phyloP scores from a whole-genome alignment of 116 monocot species.

The Zostera marina region DNA sequence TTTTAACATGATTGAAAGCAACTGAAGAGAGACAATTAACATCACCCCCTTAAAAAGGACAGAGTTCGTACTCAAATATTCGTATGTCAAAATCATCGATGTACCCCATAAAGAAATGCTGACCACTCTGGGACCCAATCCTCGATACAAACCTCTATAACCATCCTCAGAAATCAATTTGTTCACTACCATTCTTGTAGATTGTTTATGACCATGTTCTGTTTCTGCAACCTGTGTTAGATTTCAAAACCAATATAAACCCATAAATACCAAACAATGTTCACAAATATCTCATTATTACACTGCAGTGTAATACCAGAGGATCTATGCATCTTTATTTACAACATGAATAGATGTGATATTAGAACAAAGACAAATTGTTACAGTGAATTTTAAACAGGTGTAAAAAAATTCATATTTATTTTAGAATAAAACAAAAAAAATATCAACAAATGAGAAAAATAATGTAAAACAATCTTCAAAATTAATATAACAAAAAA shows the following conservation, averaged over 20 bases:
- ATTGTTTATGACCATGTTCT: slow-evolving; percentile 37
- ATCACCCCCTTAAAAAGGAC: background rate
- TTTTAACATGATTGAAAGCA: no score
- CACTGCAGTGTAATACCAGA: no score
- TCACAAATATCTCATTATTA: background rate
- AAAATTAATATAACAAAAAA: background rate
- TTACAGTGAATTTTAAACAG: no score
- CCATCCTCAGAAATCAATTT: slow-evolving; percentile 76
- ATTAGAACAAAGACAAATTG: no score
- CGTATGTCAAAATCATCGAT: slow-evolving; percentile 74
- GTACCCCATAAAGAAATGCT: slow-evolving; percentile 88
- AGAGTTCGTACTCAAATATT: slow-evolving; percentile 55
- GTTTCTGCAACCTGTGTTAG: slow-evolving; percentile 54
- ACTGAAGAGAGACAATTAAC: no score
- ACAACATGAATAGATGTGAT: no score
- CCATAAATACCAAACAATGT: slow-evolving; percentile 1
- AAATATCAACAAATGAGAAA: background rate
- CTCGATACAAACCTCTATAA: slow-evolving; percentile 88
- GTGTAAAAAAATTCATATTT: background rate
- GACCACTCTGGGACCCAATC: slow-evolving; percentile 76
- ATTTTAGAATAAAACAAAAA: background rate
- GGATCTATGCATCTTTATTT: no score
- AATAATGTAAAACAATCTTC: background rate
- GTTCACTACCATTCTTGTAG: slow-evolving; percentile 45
- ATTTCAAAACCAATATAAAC: background rate